Base-by-base conservation (phyloP, 306 rosid species). In the Oxytropis ochrocephala region DNA sequence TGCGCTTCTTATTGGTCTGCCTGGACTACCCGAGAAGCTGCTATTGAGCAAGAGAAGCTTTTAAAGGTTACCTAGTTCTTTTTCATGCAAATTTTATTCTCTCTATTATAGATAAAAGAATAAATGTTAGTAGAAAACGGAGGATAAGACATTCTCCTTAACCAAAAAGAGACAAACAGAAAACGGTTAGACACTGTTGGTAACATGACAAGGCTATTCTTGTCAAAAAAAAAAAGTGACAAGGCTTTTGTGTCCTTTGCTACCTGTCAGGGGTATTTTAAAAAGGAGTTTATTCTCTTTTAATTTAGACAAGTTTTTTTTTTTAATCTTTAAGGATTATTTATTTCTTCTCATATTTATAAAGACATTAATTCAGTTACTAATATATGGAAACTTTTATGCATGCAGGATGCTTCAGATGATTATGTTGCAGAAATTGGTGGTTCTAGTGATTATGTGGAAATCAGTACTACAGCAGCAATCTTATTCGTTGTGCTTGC, bases 1-100 rank as follows among this genome's bases (percentile, higher is more conserved):
- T 84, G 88, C 84, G 91, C 91, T 46, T 93, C 98, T 36, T 93
- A 85, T 81, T 93, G 98, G 98, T 90, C 98, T 77, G 97, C 97
- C 29, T 88, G 98, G 98, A 85, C 88, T 53, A 88, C 97, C 46
- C 78, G 92, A 81, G 98, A 93, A 86, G 91, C 91, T 41, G 89
- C 88, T 69, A 81, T 90, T 55, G 98, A 93, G 82, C 86, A 75
- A 69, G 97, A 93, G 73, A 90, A 90, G 84, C 91, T 93, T 55
- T 74, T 87, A 74, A 94, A 94, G 92, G 99, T 94, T 14, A 33
- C 63, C 36, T 13, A 64, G 35, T 64, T 74, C 51, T 51, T 69
- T 64, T 67, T 65, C 50, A 1, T 69, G 77, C 74, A 49, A 41
- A 77, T 33, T 56, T 44, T 36, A 5, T 5, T 49, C n/a, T 11